These are phyloP conservation scores for Saccharum spontaneum DNA, from an alignment of 176 grass and related monocot species.

Conservation along the genomic window DNA sequence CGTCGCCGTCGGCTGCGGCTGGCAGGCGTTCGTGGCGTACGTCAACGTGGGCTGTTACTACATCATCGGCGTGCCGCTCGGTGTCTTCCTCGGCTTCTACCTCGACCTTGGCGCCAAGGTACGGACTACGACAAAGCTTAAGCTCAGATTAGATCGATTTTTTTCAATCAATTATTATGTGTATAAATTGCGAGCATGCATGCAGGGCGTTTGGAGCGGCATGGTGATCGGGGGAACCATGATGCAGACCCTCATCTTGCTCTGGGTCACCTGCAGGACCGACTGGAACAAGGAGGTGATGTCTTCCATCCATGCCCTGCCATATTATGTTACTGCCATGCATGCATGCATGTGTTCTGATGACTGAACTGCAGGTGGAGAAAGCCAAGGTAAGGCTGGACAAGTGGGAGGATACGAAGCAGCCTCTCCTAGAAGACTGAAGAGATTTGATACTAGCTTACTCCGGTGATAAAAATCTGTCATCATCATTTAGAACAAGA, in stretches of 20 bases:
- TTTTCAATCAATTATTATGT: no score
- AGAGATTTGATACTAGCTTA: no score
- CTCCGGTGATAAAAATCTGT: no score
- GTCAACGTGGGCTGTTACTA: slow-evolving; percentile 95
- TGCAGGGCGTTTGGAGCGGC: slow-evolving; percentile 84
- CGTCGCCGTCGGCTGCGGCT: slow-evolving; percentile 86
- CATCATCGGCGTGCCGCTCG: slow-evolving; percentile 68
- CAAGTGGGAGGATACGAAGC: slow-evolving; percentile 50
- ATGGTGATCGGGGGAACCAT: slow-evolving; percentile 62
- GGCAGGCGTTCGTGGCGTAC: slow-evolving; percentile 83
- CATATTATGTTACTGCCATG: no score
- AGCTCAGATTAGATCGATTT: no score
- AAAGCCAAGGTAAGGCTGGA: slow-evolving; percentile 49
- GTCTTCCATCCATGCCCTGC: no score
- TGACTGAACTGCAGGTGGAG: slow-evolving; percentile 40
- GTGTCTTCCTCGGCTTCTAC: slow-evolving; percentile 67
- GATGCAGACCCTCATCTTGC: slow-evolving; percentile 69
- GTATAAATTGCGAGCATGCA: background rate
- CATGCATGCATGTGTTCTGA: no score
- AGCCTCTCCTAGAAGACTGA: background rate
- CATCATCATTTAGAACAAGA: no score
- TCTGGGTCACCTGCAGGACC: slow-evolving; percentile 76
- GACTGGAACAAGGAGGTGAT: slow-evolving; percentile 86
- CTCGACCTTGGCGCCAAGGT: slow-evolving; percentile 71
- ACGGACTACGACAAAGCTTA: background rate